These are phyloP conservation scores for Thelonectria blattea DNA, from an alignment of 2,329 filamentous ascomycete species.

Conservation along the genomic window DNA sequence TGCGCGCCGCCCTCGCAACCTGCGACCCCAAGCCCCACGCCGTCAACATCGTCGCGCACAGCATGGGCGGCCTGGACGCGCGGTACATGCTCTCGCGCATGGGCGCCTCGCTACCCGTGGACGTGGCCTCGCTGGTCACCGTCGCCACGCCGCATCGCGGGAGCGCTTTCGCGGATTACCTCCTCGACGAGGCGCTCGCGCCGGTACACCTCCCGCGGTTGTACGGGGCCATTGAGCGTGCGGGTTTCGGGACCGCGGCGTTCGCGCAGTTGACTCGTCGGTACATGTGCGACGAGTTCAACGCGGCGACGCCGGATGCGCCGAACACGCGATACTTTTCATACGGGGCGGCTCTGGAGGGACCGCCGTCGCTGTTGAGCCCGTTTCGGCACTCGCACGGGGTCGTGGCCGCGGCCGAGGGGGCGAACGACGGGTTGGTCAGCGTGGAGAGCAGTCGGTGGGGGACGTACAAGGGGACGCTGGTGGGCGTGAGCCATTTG, in stretches of 20 bases:
- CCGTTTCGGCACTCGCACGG: constrained; percentile 61
- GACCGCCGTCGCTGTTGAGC: constrained; percentile 64
- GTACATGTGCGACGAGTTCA: constrained; percentile 66
- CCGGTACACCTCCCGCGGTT: constrained; percentile 58
- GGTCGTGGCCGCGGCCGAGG: constrained; percentile 58
- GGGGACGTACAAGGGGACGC: constrained; percentile 69
- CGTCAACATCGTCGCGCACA: constrained; percentile 79
- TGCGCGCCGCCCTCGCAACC: constrained; percentile 60
- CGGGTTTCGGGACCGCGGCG: constrained; percentile 63
- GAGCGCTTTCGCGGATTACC: constrained; percentile 61
- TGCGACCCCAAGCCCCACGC: constrained; percentile 46
- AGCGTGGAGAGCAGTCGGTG: constrained; percentile 68
- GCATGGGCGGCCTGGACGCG: constrained; percentile 70
- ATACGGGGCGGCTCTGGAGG: constrained; percentile 59
- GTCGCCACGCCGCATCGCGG: constrained; percentile 63
- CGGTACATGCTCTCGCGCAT: constrained; percentile 69
- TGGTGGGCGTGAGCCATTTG: constrained; percentile 66
- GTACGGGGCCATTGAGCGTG: constrained; percentile 56
- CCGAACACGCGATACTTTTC: constrained; percentile 64
- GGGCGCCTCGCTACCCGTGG: constrained; percentile 49
- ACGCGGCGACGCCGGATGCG: constrained; percentile 61
- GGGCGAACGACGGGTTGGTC: constrained; percentile 70
- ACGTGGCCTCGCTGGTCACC: constrained; percentile 59
- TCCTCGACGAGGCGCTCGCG: constrained; percentile 49
- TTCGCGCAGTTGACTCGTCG: constrained; percentile 65